A percentile compares a stretch with the other conserved stretches of the same genome.
Evolutionary conservation across 2,329 filamentous ascomycete genomes (phyloP).

Genomic region (Apiospora pterosperma): DNA sequence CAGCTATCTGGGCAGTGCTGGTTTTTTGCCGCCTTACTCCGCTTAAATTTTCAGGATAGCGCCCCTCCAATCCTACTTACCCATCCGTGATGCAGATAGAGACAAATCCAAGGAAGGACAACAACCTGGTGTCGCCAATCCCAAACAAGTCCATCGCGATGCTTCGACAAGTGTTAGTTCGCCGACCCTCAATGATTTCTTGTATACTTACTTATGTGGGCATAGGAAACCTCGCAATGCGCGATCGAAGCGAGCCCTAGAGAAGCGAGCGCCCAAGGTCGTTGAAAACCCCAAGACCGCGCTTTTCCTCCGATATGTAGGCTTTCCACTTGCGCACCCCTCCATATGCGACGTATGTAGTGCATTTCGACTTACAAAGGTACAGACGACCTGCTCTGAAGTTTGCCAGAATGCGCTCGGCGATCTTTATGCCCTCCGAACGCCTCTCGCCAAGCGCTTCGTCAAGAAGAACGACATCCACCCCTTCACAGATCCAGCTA

Average conservation of each 20-base stretch:
- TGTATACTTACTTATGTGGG: background rate
- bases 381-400: conserved; percentile 80
- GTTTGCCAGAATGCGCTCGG: conserved; percentile 78
- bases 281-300: conserved; percentile 88
- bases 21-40: conserved; percentile 3
- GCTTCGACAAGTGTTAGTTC: conserved; percentile 11
- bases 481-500: conserved; percentile 86
- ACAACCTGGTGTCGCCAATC: background rate
- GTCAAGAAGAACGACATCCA: conserved; percentile 96
- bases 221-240: conserved; percentile 63
- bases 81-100: background rate
- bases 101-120: background rate
- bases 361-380: conserved; percentile 7
- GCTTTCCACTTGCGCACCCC: background rate
- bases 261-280: conserved; percentile 85
- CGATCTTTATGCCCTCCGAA: conserved; percentile 81
- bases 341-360: background rate
- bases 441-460: conserved; percentile 84
- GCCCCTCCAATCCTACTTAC: background rate
- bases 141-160: background rate
- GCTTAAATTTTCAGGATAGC: conserved; percentile 3
- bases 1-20: background rate
- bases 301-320: conserved; percentile 63
- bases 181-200: background rate
- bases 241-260: conserved; percentile 90